Base-by-base conservation (phyloP, 176 grass and related monocot species). In the Juncus effusus region DNA sequence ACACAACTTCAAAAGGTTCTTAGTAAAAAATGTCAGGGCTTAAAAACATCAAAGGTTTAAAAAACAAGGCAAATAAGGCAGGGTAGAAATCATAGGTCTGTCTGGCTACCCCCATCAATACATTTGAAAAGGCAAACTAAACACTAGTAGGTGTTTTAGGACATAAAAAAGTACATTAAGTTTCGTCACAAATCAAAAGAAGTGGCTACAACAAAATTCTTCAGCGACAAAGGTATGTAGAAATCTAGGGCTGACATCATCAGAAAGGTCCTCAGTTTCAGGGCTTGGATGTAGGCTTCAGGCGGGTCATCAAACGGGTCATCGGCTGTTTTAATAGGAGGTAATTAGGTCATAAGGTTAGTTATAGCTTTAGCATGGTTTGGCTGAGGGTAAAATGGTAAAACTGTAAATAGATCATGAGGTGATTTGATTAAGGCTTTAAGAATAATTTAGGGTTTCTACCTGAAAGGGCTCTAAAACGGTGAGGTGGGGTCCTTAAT, bases 221-320 rank as follows among this genome's bases (percentile, higher is more conserved):
- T 47, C 44, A 47, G 44, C 1, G 4, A 47, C 44, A 28, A 28
- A 47, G 44, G 44, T 47, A 47, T 47, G 19, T 28, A 28, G 19
- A 28, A 28, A 72, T 36, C 54, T 60, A 47, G 54, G 68, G 54
- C 69, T 60, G 69, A 47, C 69, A 3, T 45, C 69, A 45, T 72
- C 69, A 47, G 44, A 47, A 5, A 72, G 54, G 61, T 38, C 69
- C 58, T 72, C 69, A 72, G 69, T 53, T 72, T 72, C 44, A 72
- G 69, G 69, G 55, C 69, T 72, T 59, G 69, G 69, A 70, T 70
- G 66, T 70, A 72, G 69, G 69, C 69, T 72, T 72, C 69, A 36
- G 40, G 42, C 57, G 57, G 54, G 54, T 55, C 40, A 50, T 68
- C 42, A 45, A 49, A 51, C 19, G 45, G 52, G 52, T 57, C 40